Evolutionary conservation across 192 early-diverging fungal species (phyloP), one percentile per base, ranked within the genome.

Genomic region (Glomus cerebriforme): DNA sequence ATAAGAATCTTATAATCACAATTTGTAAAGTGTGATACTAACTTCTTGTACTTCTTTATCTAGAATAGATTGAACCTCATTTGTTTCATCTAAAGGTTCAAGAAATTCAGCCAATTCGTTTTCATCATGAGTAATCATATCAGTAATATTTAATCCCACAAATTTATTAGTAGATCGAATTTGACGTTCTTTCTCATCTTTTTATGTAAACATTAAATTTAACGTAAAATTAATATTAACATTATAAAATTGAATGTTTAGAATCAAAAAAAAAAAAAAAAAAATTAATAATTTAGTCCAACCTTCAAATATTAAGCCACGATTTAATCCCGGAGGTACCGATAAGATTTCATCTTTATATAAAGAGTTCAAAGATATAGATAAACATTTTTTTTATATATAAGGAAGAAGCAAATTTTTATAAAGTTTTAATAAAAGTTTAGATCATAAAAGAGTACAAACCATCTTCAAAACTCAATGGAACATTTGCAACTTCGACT

Each of bases 281-380:
- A 69, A 39, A 24, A 69, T 31, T 72, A 43, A 7, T 70, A 24
- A 29, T 35, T 7, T 62, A 43, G 31, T 22, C n/a, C 5, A 45
- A 78, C 66, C 77, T 66, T 88, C 85, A 54, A 90, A 88, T 27
- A 87, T 72, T 19, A 94, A 59, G 0, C 95, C 93, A 49, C 92
- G 84, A 0, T 87, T 86, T 59, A 96, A 92, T 3, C 93, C 95
- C 27, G 95, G 93, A 49, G 93, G 87, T 35, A 87, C 83, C 1
- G 87, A 86, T 73, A 87, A 81, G 22, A 92, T 70, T 54, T 81
- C 88, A 66, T 85, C 89, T 66, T 77, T 60, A 17, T 74, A n/a
- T n/a, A n/a, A n/a, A 80, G 13, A 65, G 47, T 10, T 78, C 68
- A 47, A 67, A 59, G 29, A 83, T 78, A 39, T 54, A 29, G 26